Conservation (phyloP, 495 filamentous ascomycete species). For the Xylaria flabelliformis region DNA sequence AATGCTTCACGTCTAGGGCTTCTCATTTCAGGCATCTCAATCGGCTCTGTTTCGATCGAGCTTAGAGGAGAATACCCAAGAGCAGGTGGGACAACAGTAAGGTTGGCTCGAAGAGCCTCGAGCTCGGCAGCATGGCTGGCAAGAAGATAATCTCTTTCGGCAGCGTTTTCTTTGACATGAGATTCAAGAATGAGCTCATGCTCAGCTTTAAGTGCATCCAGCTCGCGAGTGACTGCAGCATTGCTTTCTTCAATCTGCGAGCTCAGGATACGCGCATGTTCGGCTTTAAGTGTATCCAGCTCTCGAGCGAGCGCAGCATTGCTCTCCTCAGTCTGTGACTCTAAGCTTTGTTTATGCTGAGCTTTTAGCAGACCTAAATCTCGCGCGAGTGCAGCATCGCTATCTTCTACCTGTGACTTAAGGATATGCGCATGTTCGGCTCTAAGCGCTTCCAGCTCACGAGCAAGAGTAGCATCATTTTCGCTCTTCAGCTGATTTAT, state of each 20-base stretch:
- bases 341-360: conserved; percentile 21
- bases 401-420: conserved; percentile 15
- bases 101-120: conserved; percentile 34
- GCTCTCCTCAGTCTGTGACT: conserved; percentile 27
- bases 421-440: conserved; percentile 26
- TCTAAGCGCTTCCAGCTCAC: conserved; percentile 32
- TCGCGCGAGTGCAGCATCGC: conserved; percentile 22
- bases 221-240: conserved; percentile 25
- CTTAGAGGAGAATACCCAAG: conserved; percentile 58
- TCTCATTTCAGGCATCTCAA: conserved; percentile 43
- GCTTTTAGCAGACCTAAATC: conserved; percentile 28
- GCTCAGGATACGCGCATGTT: conserved; percentile 27
- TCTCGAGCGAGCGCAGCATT: conserved; percentile 29
- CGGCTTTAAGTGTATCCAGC: conserved; percentile 32
- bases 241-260: conserved; percentile 25
- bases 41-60: conserved; percentile 58
- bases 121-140: conserved; percentile 35
- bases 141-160: conserved; percentile 35
- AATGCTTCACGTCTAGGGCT: conserved; percentile 57
- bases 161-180: conserved; percentile 22
- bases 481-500: conserved; percentile 31
- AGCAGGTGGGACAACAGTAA: conserved; percentile 28
- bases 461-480: conserved; percentile 22
- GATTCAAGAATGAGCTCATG: conserved; percentile 31
- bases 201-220: conserved; percentile 32